Percentiles rank a stretch among this genome's conserved stretches.
phyloP scores from a whole-genome alignment of 139 green algal genomes.

The Chlamydomonas eustigma region DNA sequence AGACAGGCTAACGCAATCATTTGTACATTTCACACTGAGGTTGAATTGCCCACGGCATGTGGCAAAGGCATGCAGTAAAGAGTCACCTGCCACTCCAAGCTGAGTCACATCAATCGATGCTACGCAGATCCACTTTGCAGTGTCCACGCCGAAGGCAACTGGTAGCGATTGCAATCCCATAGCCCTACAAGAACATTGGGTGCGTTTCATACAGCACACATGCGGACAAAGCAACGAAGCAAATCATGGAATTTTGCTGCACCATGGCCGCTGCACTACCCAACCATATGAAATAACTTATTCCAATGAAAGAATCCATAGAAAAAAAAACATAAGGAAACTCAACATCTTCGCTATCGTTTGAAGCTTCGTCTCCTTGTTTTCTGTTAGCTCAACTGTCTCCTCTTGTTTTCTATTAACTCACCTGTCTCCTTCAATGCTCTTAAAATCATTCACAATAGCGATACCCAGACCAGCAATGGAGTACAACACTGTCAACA shows the following conservation, averaged over 20 bases:
- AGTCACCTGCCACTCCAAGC: slow-evolving; percentile 30
- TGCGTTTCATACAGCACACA: no score
- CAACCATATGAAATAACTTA: no score
- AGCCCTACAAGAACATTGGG: no score
- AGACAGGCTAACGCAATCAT: no score
- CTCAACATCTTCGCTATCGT: no score
- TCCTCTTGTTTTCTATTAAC: not conserved
- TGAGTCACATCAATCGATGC: slow-evolving; percentile 92
- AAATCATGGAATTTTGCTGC: no score
- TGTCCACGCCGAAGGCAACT: slow-evolving; percentile 95
- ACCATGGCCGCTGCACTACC: no score
- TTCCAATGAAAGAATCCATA: no score
- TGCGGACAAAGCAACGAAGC: no score
- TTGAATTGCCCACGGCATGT: not conserved
- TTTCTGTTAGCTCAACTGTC: not conserved
- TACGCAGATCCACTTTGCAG: slow-evolving; percentile 97
- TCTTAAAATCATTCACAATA: slow-evolving; percentile 99
- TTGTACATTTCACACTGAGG: no score
- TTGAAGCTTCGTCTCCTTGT: not conserved
- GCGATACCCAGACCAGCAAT: slow-evolving; percentile 94
- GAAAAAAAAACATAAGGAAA: no score
- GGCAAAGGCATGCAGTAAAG: not conserved
- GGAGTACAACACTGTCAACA: slow-evolving; percentile 97
- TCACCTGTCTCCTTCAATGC: slow-evolving; percentile 87
- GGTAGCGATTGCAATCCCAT: slow-evolving; percentile 90